Evolutionary conservation across 2,329 filamentous ascomycete genomes (phyloP), one percentile per base, ranked within the genome.

Genomic region (Botryosphaeria dothidea): DNA sequence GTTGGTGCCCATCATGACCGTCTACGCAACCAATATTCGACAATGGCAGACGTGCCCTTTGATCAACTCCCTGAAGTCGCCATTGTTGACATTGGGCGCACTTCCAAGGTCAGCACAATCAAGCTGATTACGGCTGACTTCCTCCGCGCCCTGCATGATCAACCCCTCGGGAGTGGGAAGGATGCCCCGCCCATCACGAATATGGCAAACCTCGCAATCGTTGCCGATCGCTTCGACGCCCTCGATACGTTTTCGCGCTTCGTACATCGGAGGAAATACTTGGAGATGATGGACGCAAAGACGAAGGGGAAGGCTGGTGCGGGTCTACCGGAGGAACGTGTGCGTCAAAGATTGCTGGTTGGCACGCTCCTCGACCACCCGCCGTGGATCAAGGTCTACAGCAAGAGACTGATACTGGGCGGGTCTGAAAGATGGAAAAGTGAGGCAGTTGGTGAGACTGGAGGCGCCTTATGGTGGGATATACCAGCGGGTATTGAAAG

Each of bases 221-320:
- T 92, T 64, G 89, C 90, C 9, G 91, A 93, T 74, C 86, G 89
- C 49, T 93, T 92, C 75, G 88, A 90, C 77, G 90, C 88, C 66
- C 77, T 87, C 1, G 74, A 80, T 2, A 74, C 81, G 11, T 82
- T 92, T 1, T 80, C 84, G 8, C 80, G 79, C 52, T 86, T 86
- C 67, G 75, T 90, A 19, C 81, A 81, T 54, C 74, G 74, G 60
- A 80, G 77, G 70, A 81, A 79, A 68, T 74, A 78, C 29, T 66
- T 82, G 21, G 72, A 77, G 38, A 66, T 74, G 19, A 72, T 82
- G 5, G 82, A 83, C 65, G 74, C 75, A 15, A 83, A 79, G 69
- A 74, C 75, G 43, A 79, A 81, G 61, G 69, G 78, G 57, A 80
- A 83, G 65, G 54, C 78, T 57, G 62, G 68, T 66, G 67, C 73